Base-by-base conservation (phyloP, 1,284 basidiomycete genomes). In the Sporisorium reilianum region DNA sequence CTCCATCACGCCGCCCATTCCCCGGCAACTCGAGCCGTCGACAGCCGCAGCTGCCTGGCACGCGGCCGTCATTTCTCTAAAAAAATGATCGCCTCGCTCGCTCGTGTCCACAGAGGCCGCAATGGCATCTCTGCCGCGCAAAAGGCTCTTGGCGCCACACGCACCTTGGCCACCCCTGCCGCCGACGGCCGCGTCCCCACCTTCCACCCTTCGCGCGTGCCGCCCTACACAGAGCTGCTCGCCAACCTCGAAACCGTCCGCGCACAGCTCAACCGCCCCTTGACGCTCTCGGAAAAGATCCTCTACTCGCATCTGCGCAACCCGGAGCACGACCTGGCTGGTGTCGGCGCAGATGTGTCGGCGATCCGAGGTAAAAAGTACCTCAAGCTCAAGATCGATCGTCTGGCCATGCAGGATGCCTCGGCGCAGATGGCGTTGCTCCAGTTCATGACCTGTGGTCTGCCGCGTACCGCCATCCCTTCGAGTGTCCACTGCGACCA, bases 361-460 rank as follows among this genome's bases (percentile, higher is more conserved):
- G 65, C 72, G 64, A 88, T 94, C 44, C 88, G 96, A 77, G 96
- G 96, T 40, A 91, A 95, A 85, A 89, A 90, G 26, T 97, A 99
- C 86, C 88, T 98, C 57, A 95, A 95, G 86, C 89, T 99, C 44
- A 88, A 88, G 66, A 95, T 96, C 7, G 93, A 98, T 86, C 88
- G 97, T 73, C 95, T 99, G 25, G 97, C 97, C 34, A 97, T 99
- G 94, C 97, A 99, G 85, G 97, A 99, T 89, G 97, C 97, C 32
- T 97, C 94, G 40, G 97, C 97, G 48, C 97, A 99, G 91, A 99
- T 99, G 97, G 97, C 97, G 42, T 91, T 97, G 62, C 87, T 99
- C 60, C 97, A 99, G 86, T 99, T 99, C 86, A 98, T 98, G 93
- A 97, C 96, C 63, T 97, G 95, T 67, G 94, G 94, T 36, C 89